Evolutionary conservation across 2,329 filamentous ascomycete genomes (phyloP), one percentile per base, ranked within the genome.

Genomic region (Aspergillus ochraceus): DNA sequence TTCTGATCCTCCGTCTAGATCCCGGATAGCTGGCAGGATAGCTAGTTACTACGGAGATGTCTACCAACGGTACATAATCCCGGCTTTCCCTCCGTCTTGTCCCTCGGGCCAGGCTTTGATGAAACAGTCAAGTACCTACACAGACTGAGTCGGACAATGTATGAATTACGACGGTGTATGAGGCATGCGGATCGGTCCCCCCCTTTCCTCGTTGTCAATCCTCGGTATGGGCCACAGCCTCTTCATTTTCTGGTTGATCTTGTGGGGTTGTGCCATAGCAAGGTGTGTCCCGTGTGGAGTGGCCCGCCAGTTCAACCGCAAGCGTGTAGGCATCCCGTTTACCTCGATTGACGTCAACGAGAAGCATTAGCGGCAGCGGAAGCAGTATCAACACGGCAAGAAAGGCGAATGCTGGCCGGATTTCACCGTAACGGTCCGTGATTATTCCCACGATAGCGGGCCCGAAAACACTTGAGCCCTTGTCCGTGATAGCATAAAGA

Each of bases 401-500:
- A 73, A 99, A 99, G 83, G 90, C 92, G 75, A 99, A 99, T 0
- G 94, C 93, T 6, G 90, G 90, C 52, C 91, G 84, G 60, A 95
- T 94, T 66, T 90, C 88, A 5, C 90, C 90, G 29, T 89, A 89
- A 54, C 81, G 86, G 76, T 98, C 93, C 12, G 95, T 97, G 65
- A 99, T 97, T 12, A 88, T 87, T 1, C 93, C 95, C 0, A 99
- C 95, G 71, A 99, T 94, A 0, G 92, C 90, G 0, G 95, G 95
- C 0, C 95, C 95, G 75, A 99, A 97, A 2, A 98, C 83, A 71
- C 91, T 96, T 22, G 90, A 95, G 1, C 94, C 93, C 76, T 99
- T 99, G 75, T 99, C 95, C 1, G 95, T 98, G 64, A 98, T 97
- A 39, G 95, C 95, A 72, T 98, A 99, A 1, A 99, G 82, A 0